These are phyloP conservation scores for Talaromyces pinophilus DNA, from an alignment of 2,329 filamentous ascomycete species.

Conservation along the genomic window DNA sequence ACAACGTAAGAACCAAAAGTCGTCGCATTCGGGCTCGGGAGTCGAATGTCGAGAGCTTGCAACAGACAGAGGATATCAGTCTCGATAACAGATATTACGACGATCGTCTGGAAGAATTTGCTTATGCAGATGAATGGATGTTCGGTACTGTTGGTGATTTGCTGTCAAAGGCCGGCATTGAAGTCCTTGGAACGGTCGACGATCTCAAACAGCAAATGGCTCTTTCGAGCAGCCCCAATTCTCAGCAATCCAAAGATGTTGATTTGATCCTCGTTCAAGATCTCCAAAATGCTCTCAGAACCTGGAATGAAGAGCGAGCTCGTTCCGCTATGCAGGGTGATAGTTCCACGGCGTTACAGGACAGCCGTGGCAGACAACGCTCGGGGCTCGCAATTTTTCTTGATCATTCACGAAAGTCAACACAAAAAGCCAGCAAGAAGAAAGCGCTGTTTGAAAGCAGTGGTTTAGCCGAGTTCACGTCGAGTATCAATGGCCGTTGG, in stretches of 20 bases:
- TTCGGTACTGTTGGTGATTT: conserved; percentile 57
- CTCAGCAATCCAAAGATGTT: conserved; percentile 26
- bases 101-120: conserved; percentile 55
- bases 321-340: conserved; percentile 51
- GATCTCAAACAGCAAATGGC: conserved; percentile 36
- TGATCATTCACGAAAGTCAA: conserved; percentile 55
- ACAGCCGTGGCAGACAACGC: conserved; percentile 49
- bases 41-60: conserved; percentile 51
- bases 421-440: conserved; percentile 43
- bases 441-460: conserved; percentile 43
- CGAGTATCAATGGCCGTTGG: conserved; percentile 50
- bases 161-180: conserved; percentile 54
- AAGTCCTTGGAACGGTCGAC: conserved; percentile 47
- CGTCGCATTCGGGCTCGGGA: conserved; percentile 63
- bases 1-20: conserved; percentile 60
- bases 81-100: conserved; percentile 59
- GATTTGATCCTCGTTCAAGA: conserved; percentile 43
- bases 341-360: conserved; percentile 51
- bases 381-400: conserved; percentile 58
- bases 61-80: conserved; percentile 49
- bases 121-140: conserved; percentile 59
- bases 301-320: conserved; percentile 50
- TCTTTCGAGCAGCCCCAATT: conserved; percentile 25
- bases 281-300: conserved; percentile 45
- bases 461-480: conserved; percentile 44